Evolutionary conservation across 495 filamentous ascomycete genomes (phyloP), one percentile per base, ranked within the genome.

Genomic region (Echria macrotheca): DNA sequence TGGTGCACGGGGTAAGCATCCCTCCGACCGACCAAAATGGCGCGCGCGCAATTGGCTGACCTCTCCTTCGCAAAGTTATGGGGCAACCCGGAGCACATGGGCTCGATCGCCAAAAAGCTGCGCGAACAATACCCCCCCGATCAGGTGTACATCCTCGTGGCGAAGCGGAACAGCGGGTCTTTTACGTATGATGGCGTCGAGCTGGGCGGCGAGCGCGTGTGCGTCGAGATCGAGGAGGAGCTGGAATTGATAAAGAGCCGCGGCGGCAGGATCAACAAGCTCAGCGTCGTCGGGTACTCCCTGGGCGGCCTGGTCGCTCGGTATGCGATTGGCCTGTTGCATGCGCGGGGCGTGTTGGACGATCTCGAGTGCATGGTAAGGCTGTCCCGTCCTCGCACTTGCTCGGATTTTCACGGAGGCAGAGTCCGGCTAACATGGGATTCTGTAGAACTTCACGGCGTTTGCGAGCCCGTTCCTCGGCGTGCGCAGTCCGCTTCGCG

Each of bases 131-230:
- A 88, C 61, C 67, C 80, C 14, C 75, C 80, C 54, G 78, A 85
- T 6, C 55, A 73, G 23, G 64, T 96, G 5, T 75, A 91, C 61
- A 79, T 96, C 44, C 76, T 96, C 19, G 71, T 83, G 24, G 78
- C 84, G 3, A 85, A 91, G 68, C 77, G 82, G 48, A 97, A 96
- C 65, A 73, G 79, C 44, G 88, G 89, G 4, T 84, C 70, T 50
- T 87, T 84, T 67, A 97, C 91, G 18, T 97, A 97, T 66, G 91
- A 97, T 68, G 91, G 91, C 44, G 89, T 97, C 60, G 90, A 96
- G 57, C 70, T 84, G 7, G 87, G 91, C 47, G 91, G 87, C 49
- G 91, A 97, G 73, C 82, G 91, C 31, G 82, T 96, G 24, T 85
- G 84, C 15, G 71, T 81, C 53, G 91, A 97, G 71, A 88, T 96